These are phyloP conservation scores for Houttuynia cordata DNA, from an alignment of 164 flowering plant genomes.

Conservation along the genomic window DNA sequence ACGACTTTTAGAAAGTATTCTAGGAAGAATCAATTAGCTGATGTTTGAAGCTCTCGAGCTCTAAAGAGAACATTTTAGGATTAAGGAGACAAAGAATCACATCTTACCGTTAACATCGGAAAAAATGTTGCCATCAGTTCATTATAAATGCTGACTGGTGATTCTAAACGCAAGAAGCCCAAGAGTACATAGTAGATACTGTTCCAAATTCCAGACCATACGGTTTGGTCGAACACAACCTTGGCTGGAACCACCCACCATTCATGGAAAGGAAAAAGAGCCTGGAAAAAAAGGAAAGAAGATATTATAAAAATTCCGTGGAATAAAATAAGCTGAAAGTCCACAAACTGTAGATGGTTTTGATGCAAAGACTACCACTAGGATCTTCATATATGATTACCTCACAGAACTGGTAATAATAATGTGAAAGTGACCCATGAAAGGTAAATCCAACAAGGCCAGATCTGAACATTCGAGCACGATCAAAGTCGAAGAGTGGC, in stretches of 20 bases:
- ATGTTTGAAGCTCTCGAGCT: neutral
- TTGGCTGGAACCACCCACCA: slow-evolving; percentile 98
- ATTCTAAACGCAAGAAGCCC: slow-evolving; percentile 67
- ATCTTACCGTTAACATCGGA: slow-evolving; percentile 83
- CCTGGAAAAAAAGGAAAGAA: slow-evolving; percentile 2
- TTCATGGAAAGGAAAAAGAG: slow-evolving; percentile 55
- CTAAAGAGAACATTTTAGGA: neutral
- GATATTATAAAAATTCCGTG: neutral
- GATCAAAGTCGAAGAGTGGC: slow-evolving; percentile 68
- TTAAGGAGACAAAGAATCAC: neutral
- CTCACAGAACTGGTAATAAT: slow-evolving; percentile 74
- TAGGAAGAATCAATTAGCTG: neutral
- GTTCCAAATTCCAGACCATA: slow-evolving; percentile 88
- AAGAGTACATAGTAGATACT: slow-evolving; percentile 61
- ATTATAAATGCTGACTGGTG: slow-evolving; percentile 36
- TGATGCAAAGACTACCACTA: neutral
- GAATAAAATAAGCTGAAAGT: slow-evolving; percentile 2
- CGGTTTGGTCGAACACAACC: slow-evolving; percentile 84
- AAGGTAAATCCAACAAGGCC: slow-evolving; percentile 79
- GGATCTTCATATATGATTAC: slow-evolving; percentile 16
- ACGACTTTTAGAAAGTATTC: neutral
- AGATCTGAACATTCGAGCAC: slow-evolving; percentile 63
- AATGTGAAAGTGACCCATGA: slow-evolving; percentile 83
- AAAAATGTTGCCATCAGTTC: slow-evolving; percentile 69
- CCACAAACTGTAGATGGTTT: neutral